Base-by-base conservation (phyloP, 2,329 filamentous ascomycete species). In the Nothophoma quercina region DNA sequence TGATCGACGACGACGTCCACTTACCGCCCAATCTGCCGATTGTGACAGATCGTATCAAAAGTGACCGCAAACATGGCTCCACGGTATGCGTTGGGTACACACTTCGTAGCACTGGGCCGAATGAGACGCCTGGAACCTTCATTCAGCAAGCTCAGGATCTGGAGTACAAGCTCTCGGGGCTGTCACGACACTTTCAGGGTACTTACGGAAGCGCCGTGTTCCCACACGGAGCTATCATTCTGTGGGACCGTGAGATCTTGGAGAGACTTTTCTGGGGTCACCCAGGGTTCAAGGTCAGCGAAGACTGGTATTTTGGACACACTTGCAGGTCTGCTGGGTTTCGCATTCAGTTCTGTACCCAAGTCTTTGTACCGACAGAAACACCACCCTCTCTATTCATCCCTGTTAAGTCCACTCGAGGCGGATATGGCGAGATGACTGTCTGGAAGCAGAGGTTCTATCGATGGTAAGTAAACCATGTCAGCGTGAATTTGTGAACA, bases 291-390 rank as follows among this genome's bases (percentile, higher is more conserved):
- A 76, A 70, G 0, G 75, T 81, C 9, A 78, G 75, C 1, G 79
- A 82, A 41, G 79, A 82, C 59, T 82, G 79, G 79, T 82, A 79
- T 65, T 79, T 82, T 33, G 79, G 79, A 1, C 77, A 81, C 60
- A 75, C 76, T 3, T 75, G 76, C 29, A 71, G 79, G 9, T 63
- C 73, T 22, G 64, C 77, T 12, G 78, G 79, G 7, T 77, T 71
- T 5, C 69, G 79, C 1, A 79, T 80, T 51, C 68, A 71, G 23
- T 79, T 81, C 77, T 81, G 78, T 55, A 77, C 76, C 2, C 72
- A 75, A 0, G 74, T 80, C 7, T 81, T 81, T 40, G 79, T 82
- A 16, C 78, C 81, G 55, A 82, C 79, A 0, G 77, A 80, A 54
- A 80, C 79, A 0, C 79, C 79, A 0, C 61, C 71, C 7, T 70